Evolutionary conservation across 257 asterid genomes (phyloP).

Genomic region (Nicotiana benthamiana): DNA sequence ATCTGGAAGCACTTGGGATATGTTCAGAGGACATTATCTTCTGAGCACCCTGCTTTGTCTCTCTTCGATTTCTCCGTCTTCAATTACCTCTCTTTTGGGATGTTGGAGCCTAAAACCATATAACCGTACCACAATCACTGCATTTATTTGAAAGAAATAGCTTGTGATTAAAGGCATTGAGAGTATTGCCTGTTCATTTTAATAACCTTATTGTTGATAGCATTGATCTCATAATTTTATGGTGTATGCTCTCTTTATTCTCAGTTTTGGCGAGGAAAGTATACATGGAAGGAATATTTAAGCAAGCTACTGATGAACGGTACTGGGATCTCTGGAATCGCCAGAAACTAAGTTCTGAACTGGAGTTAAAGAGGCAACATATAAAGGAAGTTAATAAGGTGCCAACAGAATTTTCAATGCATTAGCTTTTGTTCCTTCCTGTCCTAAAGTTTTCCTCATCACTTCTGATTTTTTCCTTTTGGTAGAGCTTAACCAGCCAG

Average conservation of each 20-base stretch:
- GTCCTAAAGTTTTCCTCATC: slow-evolving; percentile 12
- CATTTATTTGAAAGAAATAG: background rate
- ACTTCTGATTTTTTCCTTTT: background rate
- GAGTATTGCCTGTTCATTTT: background rate
- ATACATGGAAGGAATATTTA: slow-evolving; percentile 71
- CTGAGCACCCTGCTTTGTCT: background rate
- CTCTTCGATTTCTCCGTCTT: background rate
- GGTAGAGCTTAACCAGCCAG: slow-evolving; percentile 65
- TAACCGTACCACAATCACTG: background rate
- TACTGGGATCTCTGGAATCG: slow-evolving; percentile 93
- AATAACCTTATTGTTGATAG: background rate
- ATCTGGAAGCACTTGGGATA: background rate
- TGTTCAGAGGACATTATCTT: background rate
- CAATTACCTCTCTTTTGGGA: background rate
- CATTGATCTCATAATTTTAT: background rate
- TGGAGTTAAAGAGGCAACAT: slow-evolving; percentile 63
- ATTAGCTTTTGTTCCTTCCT: slow-evolving; percentile 8
- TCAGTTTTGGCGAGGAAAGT: slow-evolving; percentile 75
- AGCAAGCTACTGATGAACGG: slow-evolving; percentile 72
- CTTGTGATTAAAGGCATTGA: background rate
- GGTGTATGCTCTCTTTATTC: slow-evolving; percentile 10
- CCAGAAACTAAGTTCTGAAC: slow-evolving; percentile 74
- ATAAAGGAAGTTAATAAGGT: slow-evolving; percentile 71
- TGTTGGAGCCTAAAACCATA: background rate
- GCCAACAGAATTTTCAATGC: slow-evolving; percentile 9